Percentiles rank a stretch among this genome's conserved stretches.
phyloP scores from a whole-genome alignment of 2,329 filamentous ascomycete species.

The Mollisia scopiformis region DNA sequence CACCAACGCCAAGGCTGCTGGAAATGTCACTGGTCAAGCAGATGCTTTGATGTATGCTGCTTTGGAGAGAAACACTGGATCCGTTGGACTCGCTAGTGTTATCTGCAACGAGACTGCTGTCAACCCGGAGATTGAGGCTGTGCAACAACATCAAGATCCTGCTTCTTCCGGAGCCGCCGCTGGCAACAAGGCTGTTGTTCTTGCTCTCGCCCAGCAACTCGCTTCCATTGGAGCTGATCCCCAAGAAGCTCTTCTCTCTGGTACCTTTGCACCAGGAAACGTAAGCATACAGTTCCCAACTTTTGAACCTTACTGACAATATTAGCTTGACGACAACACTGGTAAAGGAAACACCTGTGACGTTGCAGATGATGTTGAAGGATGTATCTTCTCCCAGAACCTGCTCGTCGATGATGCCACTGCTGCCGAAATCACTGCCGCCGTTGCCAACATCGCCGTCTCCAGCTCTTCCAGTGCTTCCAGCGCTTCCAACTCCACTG shows the following conservation, averaged over 20 bases:
- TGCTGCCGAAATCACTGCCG: slow-evolving; percentile 52
- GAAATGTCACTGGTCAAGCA: slow-evolving; percentile 54
- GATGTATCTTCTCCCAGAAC: slow-evolving; percentile 57
- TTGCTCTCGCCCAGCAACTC: slow-evolving; percentile 62
- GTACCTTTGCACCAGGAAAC: slow-evolving; percentile 65
- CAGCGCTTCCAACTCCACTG: not conserved
- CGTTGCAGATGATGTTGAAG: slow-evolving; percentile 46
- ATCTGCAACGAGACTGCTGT: slow-evolving; percentile 59
- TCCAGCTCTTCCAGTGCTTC: slow-evolving; percentile 11
- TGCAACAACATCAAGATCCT: slow-evolving; percentile 70
- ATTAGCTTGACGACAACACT: slow-evolving; percentile 43
- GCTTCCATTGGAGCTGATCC: slow-evolving; percentile 64
- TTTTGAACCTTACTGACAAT: slow-evolving; percentile 18
- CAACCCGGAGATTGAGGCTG: slow-evolving; percentile 67
- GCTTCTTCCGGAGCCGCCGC: slow-evolving; percentile 58
- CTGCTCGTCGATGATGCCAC: slow-evolving; percentile 58
- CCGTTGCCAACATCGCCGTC: slow-evolving; percentile 42
- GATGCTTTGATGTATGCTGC: slow-evolving; percentile 56
- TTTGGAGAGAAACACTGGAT: slow-evolving; percentile 62
- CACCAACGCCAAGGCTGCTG: slow-evolving; percentile 60
- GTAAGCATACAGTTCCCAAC: slow-evolving; percentile 40
- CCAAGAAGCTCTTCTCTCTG: slow-evolving; percentile 58
- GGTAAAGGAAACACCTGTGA: slow-evolving; percentile 55
- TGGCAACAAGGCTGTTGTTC: slow-evolving; percentile 63
- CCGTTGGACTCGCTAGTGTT: slow-evolving; percentile 59